Evolutionary conservation across 2,329 filamentous ascomycete species (phyloP).

Genomic region (Grosmannia serpens): DNA sequence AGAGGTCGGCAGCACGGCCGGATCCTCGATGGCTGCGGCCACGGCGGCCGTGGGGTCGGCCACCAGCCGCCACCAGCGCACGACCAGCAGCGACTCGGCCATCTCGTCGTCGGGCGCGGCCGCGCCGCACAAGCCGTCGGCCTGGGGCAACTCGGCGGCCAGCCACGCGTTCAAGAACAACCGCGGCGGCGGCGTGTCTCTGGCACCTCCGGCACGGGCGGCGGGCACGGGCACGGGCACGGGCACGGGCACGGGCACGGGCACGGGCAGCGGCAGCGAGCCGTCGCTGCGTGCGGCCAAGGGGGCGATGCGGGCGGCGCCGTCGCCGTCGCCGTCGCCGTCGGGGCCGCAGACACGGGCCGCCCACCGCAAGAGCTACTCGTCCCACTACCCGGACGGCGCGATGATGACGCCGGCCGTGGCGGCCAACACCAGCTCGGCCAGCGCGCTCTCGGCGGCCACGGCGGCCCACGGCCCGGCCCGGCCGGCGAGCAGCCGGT

Average conservation of each 20-base stretch:
- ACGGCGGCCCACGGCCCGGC: slow-evolving; percentile 48
- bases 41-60: slow-evolving; percentile 34
- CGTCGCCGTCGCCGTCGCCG: slow-evolving; percentile 10
- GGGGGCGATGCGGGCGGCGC: slow-evolving; percentile 45
- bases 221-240: too few relatives aligned
- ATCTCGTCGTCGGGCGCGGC: slow-evolving; percentile 29
- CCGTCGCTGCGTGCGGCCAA: slow-evolving; percentile 66
- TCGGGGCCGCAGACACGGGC: slow-evolving; percentile 5
- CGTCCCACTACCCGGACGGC: slow-evolving; percentile 5
- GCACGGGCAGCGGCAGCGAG: slow-evolving; percentile 27
- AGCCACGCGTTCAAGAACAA: slow-evolving; percentile 32
- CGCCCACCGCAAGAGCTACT: slow-evolving; percentile 18
- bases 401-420: slow-evolving; percentile 41
- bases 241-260: too few relatives aligned
- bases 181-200: background rate
- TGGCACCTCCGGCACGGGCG: background rate
- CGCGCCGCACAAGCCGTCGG: slow-evolving; percentile 50
- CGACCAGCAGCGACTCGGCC: slow-evolving; percentile 22
- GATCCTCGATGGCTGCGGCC: slow-evolving; percentile 59
- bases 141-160: slow-evolving; percentile 58
- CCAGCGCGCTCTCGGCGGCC: slow-evolving; percentile 50
- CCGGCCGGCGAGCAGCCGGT: background rate
- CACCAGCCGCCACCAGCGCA: slow-evolving; percentile 25
- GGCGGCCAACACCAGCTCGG: slow-evolving; percentile 36
- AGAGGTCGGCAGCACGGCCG: slow-evolving; percentile 40